A percentile compares a stretch with the other conserved stretches of the same genome.
Conservation (phyloP, 495 filamentous ascomycete species). For the Daldinia decipiens region DNA sequence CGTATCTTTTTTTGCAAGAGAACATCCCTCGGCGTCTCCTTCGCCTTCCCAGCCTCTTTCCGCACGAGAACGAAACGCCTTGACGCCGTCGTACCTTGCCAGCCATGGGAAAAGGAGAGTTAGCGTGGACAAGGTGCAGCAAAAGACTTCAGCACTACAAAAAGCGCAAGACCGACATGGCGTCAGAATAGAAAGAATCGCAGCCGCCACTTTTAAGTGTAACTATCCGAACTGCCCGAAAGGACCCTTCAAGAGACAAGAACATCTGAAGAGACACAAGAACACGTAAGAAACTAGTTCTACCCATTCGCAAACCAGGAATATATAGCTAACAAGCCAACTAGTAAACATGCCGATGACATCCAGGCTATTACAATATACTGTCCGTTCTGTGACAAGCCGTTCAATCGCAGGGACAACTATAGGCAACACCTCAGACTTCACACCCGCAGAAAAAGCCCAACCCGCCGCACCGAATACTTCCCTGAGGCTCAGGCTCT, state of each 20-base stretch:
- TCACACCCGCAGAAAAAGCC: slow-evolving; percentile 46
- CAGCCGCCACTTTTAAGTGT: slow-evolving; percentile 45
- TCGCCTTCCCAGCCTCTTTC: slow-evolving; percentile 33
- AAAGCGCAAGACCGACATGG: slow-evolving; percentile 41
- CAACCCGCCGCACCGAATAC: slow-evolving; percentile 46
- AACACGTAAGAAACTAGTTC: slow-evolving; percentile 59
- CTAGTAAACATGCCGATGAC: slow-evolving; percentile 41
- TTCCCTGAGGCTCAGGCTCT: slow-evolving; percentile 40
- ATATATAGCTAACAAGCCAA: slow-evolving; percentile 14
- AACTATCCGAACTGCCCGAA: slow-evolving; percentile 51
- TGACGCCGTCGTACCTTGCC: slow-evolving; percentile 34
- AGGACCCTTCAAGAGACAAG: slow-evolving; percentile 67
- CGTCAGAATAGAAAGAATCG: slow-evolving; percentile 41
- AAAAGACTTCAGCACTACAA: slow-evolving; percentile 50
- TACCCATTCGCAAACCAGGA: background rate
- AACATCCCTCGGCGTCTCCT: slow-evolving; percentile 32
- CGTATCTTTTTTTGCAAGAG: slow-evolving; percentile 36
- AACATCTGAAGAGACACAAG: slow-evolving; percentile 73
- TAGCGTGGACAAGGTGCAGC: slow-evolving; percentile 46
- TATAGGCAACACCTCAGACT: slow-evolving; percentile 52
- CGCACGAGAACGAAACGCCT: slow-evolving; percentile 18
- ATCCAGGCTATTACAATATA: slow-evolving; percentile 16
- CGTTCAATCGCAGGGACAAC: slow-evolving; percentile 52
- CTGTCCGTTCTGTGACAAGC: slow-evolving; percentile 48
- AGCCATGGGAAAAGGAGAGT: slow-evolving; percentile 36